A percentile compares a stretch with the other conserved stretches of the same genome.
Conservation (phyloP, 2,329 filamentous ascomycete species). For the Pseudogymnoascus sp. region DNA sequence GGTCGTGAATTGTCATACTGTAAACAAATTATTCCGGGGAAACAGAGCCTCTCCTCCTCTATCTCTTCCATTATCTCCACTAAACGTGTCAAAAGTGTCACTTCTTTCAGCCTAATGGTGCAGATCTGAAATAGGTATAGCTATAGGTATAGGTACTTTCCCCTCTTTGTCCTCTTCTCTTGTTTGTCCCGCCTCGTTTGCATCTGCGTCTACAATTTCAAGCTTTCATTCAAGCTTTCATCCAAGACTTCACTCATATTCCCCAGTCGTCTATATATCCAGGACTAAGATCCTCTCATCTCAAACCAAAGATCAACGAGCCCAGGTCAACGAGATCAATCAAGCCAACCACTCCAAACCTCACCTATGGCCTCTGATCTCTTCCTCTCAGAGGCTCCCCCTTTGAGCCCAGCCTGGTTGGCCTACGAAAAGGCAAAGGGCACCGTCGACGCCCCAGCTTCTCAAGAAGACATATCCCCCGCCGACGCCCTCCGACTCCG, state of each 20-base stretch:
- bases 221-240: not conserved
- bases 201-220: not conserved
- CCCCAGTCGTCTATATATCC: not conserved
- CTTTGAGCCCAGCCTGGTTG: slow-evolving; percentile 36
- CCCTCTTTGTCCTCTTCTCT: not conserved
- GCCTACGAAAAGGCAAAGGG: slow-evolving; percentile 30
- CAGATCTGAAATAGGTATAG: not conserved
- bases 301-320: not conserved
- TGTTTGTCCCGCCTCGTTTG: not conserved
- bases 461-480: slow-evolving; percentile 19
- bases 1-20: slow-evolving; percentile 2
- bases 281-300: not conserved
- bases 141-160: not conserved
- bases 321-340: not conserved
- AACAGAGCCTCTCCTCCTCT: not conserved
- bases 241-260: not conserved
- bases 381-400: slow-evolving; percentile 25
- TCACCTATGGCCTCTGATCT: not conserved
- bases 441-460: slow-evolving; percentile 24
- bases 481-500: slow-evolving; percentile 20
- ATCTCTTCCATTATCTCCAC: not conserved
- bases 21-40: slow-evolving; percentile 5
- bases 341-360: not conserved
- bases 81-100: slow-evolving; percentile 4
- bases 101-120: slow-evolving; percentile 4